phyloP scores from a whole-genome alignment of 129 eudicot genomes.

The Centaurea solstitialis region DNA sequence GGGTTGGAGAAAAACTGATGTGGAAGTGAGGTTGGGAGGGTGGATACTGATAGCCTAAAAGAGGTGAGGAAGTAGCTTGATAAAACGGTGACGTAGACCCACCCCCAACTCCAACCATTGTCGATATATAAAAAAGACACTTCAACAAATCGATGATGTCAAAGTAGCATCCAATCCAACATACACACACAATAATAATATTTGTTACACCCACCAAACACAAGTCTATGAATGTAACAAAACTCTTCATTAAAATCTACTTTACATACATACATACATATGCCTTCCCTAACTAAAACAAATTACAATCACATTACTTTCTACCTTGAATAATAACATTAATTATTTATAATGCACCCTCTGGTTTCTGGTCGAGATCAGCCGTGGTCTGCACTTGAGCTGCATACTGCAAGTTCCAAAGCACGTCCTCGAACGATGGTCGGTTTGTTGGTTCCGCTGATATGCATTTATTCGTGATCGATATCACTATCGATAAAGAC shows the following conservation, averaged over 20 bases:
- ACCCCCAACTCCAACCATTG: neutral
- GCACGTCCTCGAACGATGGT: conserved; percentile 87
- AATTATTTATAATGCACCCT: conserved; percentile 19
- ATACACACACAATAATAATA: no score
- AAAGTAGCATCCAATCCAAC: conserved; percentile 6
- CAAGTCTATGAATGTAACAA: no score
- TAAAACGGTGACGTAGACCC: conserved; percentile 23
- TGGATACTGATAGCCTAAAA: no score
- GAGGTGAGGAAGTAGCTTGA: conserved; percentile 10
- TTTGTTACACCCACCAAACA: no score
- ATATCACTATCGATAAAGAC: conserved; percentile 76
- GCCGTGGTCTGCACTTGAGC: conserved; percentile 95
- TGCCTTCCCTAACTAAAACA: neutral
- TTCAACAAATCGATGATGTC: conserved; percentile 19
- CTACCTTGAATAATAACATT: neutral
- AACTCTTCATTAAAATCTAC: no score
- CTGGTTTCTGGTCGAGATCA: conserved; percentile 78
- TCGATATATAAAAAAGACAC: neutral
- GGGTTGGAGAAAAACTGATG: no score
- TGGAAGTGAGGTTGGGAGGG: no score
- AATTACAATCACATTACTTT: neutral
- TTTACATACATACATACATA: no score
- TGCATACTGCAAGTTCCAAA: conserved; percentile 95
- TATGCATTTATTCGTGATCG: conserved; percentile 88
- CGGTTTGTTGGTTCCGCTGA: conserved; percentile 62